Evolutionary conservation across 192 early-diverging fungal species (phyloP).

Genomic region (Backusella tarrabulga): DNA sequence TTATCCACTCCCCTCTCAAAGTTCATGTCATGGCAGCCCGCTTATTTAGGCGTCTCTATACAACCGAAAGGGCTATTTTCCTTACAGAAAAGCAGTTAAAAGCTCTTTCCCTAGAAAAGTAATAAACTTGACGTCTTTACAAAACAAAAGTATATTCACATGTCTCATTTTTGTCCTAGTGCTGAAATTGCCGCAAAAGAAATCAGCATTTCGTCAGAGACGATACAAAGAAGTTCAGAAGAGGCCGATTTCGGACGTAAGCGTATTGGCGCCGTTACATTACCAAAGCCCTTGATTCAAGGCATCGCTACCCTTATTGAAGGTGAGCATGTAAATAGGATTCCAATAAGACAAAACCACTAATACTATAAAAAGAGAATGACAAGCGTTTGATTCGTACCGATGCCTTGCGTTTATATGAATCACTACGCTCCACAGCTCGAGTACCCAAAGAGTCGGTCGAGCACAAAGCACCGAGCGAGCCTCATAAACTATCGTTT

Average conservation of each 20-base stretch:
- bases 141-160: not conserved
- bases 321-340: not conserved
- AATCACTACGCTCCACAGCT: conserved; percentile 51
- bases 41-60: not conserved
- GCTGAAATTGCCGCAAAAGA: not conserved
- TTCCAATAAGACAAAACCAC: not conserved
- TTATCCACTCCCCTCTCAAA: not conserved
- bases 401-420: conserved; percentile 52
- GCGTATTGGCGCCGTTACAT: conserved; percentile 37
- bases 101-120: not conserved
- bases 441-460: conserved; percentile 25
- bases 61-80: conserved; percentile 1
- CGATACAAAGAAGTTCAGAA: conserved; percentile 21
- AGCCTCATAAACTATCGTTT: conserved; percentile 69
- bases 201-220: not conserved
- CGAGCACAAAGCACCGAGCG: conserved; percentile 53
- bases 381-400: conserved; percentile 47
- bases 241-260: conserved; percentile 43
- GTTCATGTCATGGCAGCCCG: not conserved
- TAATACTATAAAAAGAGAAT: not conserved
- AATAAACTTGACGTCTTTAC: not conserved
- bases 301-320: conserved; percentile 28
- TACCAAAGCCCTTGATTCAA: conserved; percentile 36
- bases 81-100: conserved; percentile 7
- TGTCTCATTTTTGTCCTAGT: not conserved